phyloP scores from a whole-genome alignment of 495 filamentous ascomycete genomes.

The Hypoxylon fragiforme region DNA sequence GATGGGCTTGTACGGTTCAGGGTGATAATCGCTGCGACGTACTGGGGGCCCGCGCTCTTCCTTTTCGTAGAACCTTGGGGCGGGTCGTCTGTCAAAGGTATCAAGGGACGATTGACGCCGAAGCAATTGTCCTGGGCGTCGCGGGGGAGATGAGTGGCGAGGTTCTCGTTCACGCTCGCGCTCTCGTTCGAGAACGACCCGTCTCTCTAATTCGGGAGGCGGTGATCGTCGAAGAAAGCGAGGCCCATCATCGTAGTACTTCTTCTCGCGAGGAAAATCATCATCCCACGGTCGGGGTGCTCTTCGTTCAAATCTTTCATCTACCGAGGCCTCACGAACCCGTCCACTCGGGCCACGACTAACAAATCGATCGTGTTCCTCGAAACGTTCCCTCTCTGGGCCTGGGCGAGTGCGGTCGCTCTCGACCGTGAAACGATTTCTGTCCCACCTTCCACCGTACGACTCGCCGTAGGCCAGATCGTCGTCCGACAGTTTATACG shows the following conservation, averaged over 20 bases:
- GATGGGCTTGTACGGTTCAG: slow-evolving; percentile 55
- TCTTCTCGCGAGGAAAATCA: slow-evolving; percentile 42
- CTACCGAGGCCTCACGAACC: slow-evolving; percentile 38
- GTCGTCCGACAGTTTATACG: slow-evolving; percentile 40
- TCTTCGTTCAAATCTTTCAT: slow-evolving; percentile 40
- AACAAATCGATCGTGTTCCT: slow-evolving; percentile 42
- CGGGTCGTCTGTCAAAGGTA: slow-evolving; percentile 54
- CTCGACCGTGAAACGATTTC: slow-evolving; percentile 43
- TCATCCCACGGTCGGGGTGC: slow-evolving; percentile 42
- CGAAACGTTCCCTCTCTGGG: slow-evolving; percentile 38
- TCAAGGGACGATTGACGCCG: slow-evolving; percentile 53
- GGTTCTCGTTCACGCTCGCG: slow-evolving; percentile 37
- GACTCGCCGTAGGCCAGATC: slow-evolving; percentile 41
- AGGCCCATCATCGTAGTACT: slow-evolving; percentile 44
- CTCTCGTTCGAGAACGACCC: slow-evolving; percentile 41
- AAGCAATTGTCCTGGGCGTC: slow-evolving; percentile 38
- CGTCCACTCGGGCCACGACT: slow-evolving; percentile 20
- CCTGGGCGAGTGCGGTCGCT: slow-evolving; percentile 20
- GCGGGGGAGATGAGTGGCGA: slow-evolving; percentile 40
- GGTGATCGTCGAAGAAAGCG: slow-evolving; percentile 39
- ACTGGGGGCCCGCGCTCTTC: slow-evolving; percentile 53
- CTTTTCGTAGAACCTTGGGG: slow-evolving; percentile 50
- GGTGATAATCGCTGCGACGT: slow-evolving; percentile 45
- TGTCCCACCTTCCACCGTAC: slow-evolving; percentile 48
- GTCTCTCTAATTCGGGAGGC: slow-evolving; percentile 39